Conservation (phyloP, 495 filamentous ascomycete species). For the Neurospora sp. region DNA sequence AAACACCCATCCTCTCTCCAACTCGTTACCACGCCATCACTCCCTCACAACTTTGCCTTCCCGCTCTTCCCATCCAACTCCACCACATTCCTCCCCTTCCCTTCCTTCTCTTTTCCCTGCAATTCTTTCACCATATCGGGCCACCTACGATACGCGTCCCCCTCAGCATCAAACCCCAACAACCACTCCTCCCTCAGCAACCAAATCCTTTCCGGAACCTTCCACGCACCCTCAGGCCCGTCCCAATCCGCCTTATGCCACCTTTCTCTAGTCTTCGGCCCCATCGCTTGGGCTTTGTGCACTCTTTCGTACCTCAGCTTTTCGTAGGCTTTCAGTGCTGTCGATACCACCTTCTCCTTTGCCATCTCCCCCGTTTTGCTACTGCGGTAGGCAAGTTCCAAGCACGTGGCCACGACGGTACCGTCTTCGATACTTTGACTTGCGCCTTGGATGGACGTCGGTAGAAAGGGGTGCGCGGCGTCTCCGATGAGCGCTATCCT, state of each 20-base stretch:
- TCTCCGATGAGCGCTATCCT: conserved; percentile 59
- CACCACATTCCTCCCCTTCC: not conserved
- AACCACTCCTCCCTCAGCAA: conserved; percentile 50
- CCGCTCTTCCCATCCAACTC: not conserved
- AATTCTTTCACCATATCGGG: conserved; percentile 3
- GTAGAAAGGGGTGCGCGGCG: conserved; percentile 63
- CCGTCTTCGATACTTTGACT: conserved; percentile 66
- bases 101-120: not conserved
- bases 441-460: conserved; percentile 61
- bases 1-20: no score
- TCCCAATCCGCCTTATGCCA: conserved; percentile 55
- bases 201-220: conserved; percentile 48
- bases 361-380: not conserved
- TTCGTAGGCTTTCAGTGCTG: conserved; percentile 37
- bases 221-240: conserved; percentile 29
- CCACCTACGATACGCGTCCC: conserved; percentile 36
- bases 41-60: not conserved
- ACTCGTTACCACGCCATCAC: not conserved
- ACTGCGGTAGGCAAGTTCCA: conserved; percentile 33
- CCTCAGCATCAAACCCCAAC: conserved; percentile 51
- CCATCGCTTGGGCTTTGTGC: conserved; percentile 46
- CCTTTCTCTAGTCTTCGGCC: conserved; percentile 45
- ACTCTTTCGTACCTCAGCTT: conserved; percentile 44
- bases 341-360: conserved; percentile 17
- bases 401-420: conserved; percentile 51